Base-by-base conservation (phyloP, 2,329 filamentous ascomycete species). In the Fusarium ambrosium region DNA sequence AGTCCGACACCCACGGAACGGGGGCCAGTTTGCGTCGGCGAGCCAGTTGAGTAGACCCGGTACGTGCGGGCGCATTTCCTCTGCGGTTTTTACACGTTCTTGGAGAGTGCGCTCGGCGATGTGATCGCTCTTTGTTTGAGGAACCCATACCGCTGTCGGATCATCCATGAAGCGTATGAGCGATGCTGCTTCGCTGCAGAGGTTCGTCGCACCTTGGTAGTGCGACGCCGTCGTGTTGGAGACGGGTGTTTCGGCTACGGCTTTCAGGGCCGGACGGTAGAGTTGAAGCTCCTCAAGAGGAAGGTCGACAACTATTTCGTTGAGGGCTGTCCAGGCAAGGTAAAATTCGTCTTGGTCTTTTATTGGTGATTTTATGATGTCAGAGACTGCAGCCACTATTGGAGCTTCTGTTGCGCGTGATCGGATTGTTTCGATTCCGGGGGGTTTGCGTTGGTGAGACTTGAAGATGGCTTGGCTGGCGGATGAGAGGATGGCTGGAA, bases 1-100 rank as follows among this genome's bases (percentile, higher is more conserved):
- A 18, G 24, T n/a, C 37, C 63, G 32, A 20, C 63, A 66, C 4
- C 37, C 62, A 22, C 32, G 20, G 64, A 59, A 62, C 39, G 51
- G 58, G 13, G 68, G 68, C 64, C 63, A 63, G 27, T 63, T 70
- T 22, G 32, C 4, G 13, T 67, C 68, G 13, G 67, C 62, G 7
- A 69, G 62, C 62, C 62, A 69, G 10, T 16, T 63, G 18, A 66
- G 67, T 6, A 67, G 51, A 11, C 18, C 67, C 14, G 67, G 51
- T 5, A 69, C 34, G 48, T 62, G 37, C 32, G 67, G 67, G 6
- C 67, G 58, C 58, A 69, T 62, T 27, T 63, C 37, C 1, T 66
- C 63, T 6, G 51, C 56, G 4, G 63, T 60, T 6, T 20, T 34
- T 5, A 66, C 32, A 2, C 67, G 63, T 6, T 60, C 51, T 16